Percentiles rank a stretch among this genome's conserved stretches.
Evolutionary conservation across 2,329 filamentous ascomycete species (phyloP).

Genomic region (Talaromyces sp.): DNA sequence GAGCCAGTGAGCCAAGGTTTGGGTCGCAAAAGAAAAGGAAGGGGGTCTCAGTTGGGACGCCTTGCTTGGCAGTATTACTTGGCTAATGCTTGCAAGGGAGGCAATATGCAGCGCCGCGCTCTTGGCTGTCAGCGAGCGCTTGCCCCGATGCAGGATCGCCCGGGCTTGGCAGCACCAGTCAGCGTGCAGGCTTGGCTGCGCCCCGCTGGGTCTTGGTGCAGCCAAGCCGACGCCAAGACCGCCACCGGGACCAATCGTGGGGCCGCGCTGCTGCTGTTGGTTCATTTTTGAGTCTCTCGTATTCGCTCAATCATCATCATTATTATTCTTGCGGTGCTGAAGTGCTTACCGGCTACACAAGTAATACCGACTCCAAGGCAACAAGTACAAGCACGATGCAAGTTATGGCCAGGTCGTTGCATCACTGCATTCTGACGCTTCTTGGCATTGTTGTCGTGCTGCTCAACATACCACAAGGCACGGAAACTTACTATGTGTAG

Average conservation of each 20-base stretch:
- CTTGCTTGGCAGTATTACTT: conserved; percentile 15
- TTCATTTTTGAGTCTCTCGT: background rate
- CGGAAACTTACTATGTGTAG: background rate
- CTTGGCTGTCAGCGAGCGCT: background rate
- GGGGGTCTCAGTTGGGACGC: conserved; percentile 19
- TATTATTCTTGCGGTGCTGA: too few relatives aligned
- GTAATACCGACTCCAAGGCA: too few relatives aligned
- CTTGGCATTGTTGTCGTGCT: background rate
- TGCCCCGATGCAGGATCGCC: background rate
- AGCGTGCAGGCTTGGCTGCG: background rate
- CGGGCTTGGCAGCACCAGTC: background rate
- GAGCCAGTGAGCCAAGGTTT: conserved; percentile 18
- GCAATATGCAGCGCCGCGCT: background rate
- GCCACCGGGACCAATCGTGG: conserved; percentile 6
- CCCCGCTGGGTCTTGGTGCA: conserved; percentile 2
- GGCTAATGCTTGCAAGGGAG: background rate
- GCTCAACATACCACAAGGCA: background rate
- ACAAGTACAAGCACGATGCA: background rate
- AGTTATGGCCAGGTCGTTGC: background rate
- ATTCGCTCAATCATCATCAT: background rate
- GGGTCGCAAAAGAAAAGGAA: conserved; percentile 12
- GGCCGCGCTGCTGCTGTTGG: background rate
- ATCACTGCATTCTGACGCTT: background rate
- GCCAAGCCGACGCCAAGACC: conserved; percentile 7
- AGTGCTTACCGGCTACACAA: too few relatives aligned